These are phyloP conservation scores for Laguncularia racemosa DNA, from an alignment of 345 rosid genomes.

Conservation along the genomic window DNA sequence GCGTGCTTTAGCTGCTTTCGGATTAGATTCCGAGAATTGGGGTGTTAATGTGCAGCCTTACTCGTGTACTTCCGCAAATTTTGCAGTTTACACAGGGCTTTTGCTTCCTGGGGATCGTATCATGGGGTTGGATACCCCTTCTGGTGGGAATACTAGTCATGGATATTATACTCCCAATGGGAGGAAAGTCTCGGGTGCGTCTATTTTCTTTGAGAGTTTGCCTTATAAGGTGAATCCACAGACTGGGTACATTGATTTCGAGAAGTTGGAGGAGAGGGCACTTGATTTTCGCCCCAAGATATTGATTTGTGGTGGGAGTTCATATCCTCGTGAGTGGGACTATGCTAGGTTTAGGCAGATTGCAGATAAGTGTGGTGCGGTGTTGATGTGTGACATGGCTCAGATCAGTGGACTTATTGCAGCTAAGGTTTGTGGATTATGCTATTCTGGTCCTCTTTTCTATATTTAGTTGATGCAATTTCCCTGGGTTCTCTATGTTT, in stretches of 20 bases:
- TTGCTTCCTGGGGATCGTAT: slow-evolving; percentile 61
- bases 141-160: slow-evolving; percentile 78
- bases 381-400: slow-evolving; percentile 73
- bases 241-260: slow-evolving; percentile 64
- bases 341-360: slow-evolving; percentile 68
- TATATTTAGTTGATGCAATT: neutral
- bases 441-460: neutral
- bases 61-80: slow-evolving; percentile 75
- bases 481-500: neutral
- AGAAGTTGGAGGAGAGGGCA: slow-evolving; percentile 80
- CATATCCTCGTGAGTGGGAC: slow-evolving; percentile 80
- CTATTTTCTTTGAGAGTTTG: slow-evolving; percentile 80
- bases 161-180: slow-evolving; percentile 71
- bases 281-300: slow-evolving; percentile 78
- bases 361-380: slow-evolving; percentile 74
- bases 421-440: slow-evolving; percentile 51
- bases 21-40: slow-evolving; percentile 49
- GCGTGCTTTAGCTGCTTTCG: slow-evolving; percentile 63
- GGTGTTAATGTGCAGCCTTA: slow-evolving; percentile 85
- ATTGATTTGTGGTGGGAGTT: slow-evolving; percentile 85
- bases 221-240: slow-evolving; percentile 71
- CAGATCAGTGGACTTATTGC: slow-evolving; percentile 83
- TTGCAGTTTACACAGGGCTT: slow-evolving; percentile 60
- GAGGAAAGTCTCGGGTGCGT: slow-evolving; percentile 68
- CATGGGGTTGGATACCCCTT: slow-evolving; percentile 72